Base-by-base conservation (phyloP, 169 alveolate species). In the Prorocentrum cordatum region DNA sequence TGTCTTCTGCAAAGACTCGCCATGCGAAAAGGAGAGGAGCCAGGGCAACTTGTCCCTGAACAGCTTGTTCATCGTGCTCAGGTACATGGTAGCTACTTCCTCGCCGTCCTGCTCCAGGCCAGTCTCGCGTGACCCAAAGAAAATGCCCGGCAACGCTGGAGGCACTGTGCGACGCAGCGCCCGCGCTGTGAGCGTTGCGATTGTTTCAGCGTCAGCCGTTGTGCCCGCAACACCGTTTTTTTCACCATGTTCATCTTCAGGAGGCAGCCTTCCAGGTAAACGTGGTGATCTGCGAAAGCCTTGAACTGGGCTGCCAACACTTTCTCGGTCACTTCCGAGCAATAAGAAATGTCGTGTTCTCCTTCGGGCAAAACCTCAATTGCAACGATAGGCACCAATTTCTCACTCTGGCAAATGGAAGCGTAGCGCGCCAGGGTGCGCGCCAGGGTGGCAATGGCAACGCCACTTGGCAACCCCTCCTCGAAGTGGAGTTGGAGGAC, bases 221-320 rank as follows among this genome's bases (percentile, higher is more conserved):
- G 93, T 95, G 73, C 95, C 77, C 42, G 96, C 97, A 47, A 94
- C 93, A 58, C 99, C 99, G 62, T 97, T 96, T 42, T n/a, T 99
- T 98, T n/a, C 32, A 97, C 98, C 99, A 98, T 98, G 95, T 97
- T 97, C 33, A 99, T 99, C 96, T 98, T 98, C 54, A 98, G 95
- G 20, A 98, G 93, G 70, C 96, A 94, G 42, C 99, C 99, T 92
- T 97, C 99, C 59, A 97, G 95, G 83, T 98, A 93, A 42, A 98
- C 96, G 45, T 96, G 95, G 70, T 97, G 95, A 83, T 96, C 97
- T 86, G 94, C 95, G 50, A 98, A n/a, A n/a, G 98, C 98, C 93
- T 96, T 95, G 93, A 97, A 94, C 22, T 95, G 98, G 22, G 95
- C 97, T 24, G 98, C 96, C 77, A 96, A 93, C 32, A 97, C 99